These are phyloP conservation scores for Ceratonia siliqua DNA, from an alignment of 306 rosid genomes.

Conservation along the genomic window DNA sequence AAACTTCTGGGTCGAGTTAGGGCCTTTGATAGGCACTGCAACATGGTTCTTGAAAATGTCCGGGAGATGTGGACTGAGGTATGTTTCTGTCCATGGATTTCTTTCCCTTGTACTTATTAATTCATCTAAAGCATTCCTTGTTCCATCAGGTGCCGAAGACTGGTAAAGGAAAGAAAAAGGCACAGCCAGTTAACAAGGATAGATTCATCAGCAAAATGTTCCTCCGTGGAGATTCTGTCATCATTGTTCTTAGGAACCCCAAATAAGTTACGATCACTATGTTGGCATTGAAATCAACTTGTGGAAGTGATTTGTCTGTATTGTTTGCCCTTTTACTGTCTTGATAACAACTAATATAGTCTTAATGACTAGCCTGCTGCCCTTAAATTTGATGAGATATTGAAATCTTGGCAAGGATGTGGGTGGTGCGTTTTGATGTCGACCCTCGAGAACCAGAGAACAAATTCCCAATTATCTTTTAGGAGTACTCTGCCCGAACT, in stretches of 20 bases:
- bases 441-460: no score
- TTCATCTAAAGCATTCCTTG: neutral
- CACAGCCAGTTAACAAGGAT: constrained; percentile 83
- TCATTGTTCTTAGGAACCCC: constrained; percentile 86
- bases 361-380: neutral
- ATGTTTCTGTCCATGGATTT: neutral
- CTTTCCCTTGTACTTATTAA: neutral
- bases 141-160: constrained; percentile 74
- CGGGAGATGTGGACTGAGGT: constrained; percentile 99
- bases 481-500: no score
- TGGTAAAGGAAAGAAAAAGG: constrained; percentile 91
- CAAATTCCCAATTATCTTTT: neutral
- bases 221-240: constrained; percentile 83
- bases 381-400: neutral
- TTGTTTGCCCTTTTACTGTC: neutral
- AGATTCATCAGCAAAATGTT: constrained; percentile 91
- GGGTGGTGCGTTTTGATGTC: neutral
- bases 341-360: neutral
- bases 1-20: constrained; percentile 91
- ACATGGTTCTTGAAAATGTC: constrained; percentile 96
- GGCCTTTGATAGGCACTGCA: constrained; percentile 95
- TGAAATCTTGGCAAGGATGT: constrained; percentile 19
- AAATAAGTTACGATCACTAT: constrained; percentile 44
- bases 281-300: neutral
- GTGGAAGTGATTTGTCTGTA: neutral